Percentiles rank a stretch among this genome's conserved stretches.
Evolutionary conservation across 2,329 filamentous ascomycete genomes (phyloP).

Genomic region (Aureobasidium musti): DNA sequence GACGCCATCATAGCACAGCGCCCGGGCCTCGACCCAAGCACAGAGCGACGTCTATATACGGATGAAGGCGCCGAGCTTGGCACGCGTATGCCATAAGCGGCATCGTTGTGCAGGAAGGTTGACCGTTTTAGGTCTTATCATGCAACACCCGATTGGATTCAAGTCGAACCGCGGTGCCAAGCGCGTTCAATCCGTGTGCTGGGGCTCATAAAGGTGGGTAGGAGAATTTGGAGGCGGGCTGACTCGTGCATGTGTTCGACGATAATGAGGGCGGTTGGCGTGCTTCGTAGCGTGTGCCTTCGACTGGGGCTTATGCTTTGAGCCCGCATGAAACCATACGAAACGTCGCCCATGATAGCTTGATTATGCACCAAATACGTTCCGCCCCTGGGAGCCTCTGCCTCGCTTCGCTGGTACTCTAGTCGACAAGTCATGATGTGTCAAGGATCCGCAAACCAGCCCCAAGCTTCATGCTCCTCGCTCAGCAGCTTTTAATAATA

Average conservation of each 20-base stretch:
- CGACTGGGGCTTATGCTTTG: constrained; percentile 27
- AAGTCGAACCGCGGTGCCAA: neutral
- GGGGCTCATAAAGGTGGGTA: constrained; percentile 6
- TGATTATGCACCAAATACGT: constrained; percentile 31
- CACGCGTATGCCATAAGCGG: constrained; percentile 25
- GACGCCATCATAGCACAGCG: constrained; percentile 20
- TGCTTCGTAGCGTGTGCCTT: constrained; percentile 23
- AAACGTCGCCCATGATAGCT: constrained; percentile 31
- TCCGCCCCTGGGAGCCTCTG: constrained; percentile 26
- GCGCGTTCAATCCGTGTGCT: constrained; percentile 6
- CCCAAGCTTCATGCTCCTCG: constrained; percentile 28
- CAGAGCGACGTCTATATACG: constrained; percentile 18
- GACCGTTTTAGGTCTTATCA: constrained; percentile 25
- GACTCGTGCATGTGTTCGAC: constrained; percentile 28
- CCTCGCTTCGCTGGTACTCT: constrained; percentile 27
- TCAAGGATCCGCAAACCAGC: constrained; percentile 29
- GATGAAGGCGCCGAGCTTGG: constrained; percentile 7
- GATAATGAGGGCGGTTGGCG: constrained; percentile 27
- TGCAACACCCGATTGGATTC: constrained; percentile 11
- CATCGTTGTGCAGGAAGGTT: constrained; percentile 22
- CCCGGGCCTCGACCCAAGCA: constrained; percentile 19
- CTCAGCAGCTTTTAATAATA: constrained; percentile 30
- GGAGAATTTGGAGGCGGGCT: constrained; percentile 29
- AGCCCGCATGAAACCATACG: constrained; percentile 28
- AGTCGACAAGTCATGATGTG: constrained; percentile 30